A percentile compares a stretch with the other conserved stretches of the same genome.
Evolutionary conservation across 257 asterid species (phyloP).

Genomic region (Handroanthus guayacan): DNA sequence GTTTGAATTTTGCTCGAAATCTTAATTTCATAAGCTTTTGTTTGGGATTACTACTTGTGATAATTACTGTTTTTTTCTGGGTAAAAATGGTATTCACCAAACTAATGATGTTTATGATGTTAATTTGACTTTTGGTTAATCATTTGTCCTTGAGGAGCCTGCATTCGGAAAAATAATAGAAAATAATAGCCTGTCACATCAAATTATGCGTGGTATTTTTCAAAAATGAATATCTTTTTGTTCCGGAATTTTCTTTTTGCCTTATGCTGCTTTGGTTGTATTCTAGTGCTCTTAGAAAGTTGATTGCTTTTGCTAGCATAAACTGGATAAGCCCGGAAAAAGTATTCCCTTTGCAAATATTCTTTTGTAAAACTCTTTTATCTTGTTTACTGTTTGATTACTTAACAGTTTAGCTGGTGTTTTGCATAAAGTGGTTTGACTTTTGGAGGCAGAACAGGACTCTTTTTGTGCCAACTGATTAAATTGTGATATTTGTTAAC

Average conservation of each 20-base stretch:
- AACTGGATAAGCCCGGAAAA: neutral
- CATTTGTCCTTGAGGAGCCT: slow-evolving; percentile 5
- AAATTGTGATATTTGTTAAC: slow-evolving; percentile 2
- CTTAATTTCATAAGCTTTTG: neutral
- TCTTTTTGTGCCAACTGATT: neutral
- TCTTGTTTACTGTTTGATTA: neutral
- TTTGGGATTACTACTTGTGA: neutral
- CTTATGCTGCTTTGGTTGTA: slow-evolving; percentile 5
- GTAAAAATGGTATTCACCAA: slow-evolving; percentile 1
- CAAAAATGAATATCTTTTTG: neutral
- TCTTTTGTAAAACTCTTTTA: neutral
- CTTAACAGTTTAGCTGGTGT: no score
- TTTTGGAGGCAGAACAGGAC: neutral
- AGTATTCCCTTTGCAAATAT: slow-evolving; percentile 4
- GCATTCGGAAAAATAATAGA: neutral
- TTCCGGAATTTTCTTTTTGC: slow-evolving; percentile 13
- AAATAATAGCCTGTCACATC: slow-evolving; percentile 13
- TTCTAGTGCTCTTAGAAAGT: slow-evolving; percentile 32
- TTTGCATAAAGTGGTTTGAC: neutral
- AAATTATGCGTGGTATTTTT: neutral
- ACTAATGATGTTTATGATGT: neutral
- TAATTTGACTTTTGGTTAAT: slow-evolving; percentile 27
- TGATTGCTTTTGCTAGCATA: slow-evolving; percentile 30
- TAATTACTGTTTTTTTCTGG: neutral
- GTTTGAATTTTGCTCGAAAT: neutral